Percentiles rank a stretch among this genome's conserved stretches.
Evolutionary conservation across 257 asterid genomes (phyloP).

Genomic region (Fraxinus anomala): DNA sequence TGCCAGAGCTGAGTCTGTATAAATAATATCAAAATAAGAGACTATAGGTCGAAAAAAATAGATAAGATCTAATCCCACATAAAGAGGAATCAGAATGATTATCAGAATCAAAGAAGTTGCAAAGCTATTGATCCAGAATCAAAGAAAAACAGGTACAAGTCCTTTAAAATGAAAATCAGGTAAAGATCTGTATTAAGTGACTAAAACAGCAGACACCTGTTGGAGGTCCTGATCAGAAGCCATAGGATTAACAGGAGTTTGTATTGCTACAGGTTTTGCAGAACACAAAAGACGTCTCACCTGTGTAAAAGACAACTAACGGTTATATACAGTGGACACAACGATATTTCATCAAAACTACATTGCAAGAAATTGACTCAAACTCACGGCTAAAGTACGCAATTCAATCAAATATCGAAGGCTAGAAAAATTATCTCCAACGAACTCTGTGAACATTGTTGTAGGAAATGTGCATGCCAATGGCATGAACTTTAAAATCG

Average conservation of each 20-base stretch:
- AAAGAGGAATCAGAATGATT: background rate
- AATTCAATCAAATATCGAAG: conserved; percentile 18
- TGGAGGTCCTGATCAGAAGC: conserved; percentile 97
- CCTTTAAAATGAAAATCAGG: conserved; percentile 13
- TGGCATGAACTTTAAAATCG: background rate
- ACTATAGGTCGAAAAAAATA: conserved; percentile 8
- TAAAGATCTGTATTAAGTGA: conserved; percentile 22
- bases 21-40: conserved; percentile 17
- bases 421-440: conserved; percentile 15
- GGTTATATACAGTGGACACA: conserved; percentile 7
- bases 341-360: background rate
- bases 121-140: background rate
- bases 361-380: conserved; percentile 13
- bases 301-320: conserved; percentile 40
- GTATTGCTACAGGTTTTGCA: conserved; percentile 86
- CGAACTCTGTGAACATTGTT: background rate
- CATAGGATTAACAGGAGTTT: conserved; percentile 85
- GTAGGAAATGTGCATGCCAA: background rate
- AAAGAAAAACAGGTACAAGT: conserved; percentile 1
- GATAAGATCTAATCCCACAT: background rate
- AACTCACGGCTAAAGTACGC: background rate
- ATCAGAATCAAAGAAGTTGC: background rate
- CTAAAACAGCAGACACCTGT: conserved; percentile 63
- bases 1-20: conserved; percentile 94
- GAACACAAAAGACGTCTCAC: conserved; percentile 89